Percentiles rank a stretch among this genome's conserved stretches.
phyloP scores from a whole-genome alignment of 768 basidiomycete genomes.

The Mycena pura region DNA sequence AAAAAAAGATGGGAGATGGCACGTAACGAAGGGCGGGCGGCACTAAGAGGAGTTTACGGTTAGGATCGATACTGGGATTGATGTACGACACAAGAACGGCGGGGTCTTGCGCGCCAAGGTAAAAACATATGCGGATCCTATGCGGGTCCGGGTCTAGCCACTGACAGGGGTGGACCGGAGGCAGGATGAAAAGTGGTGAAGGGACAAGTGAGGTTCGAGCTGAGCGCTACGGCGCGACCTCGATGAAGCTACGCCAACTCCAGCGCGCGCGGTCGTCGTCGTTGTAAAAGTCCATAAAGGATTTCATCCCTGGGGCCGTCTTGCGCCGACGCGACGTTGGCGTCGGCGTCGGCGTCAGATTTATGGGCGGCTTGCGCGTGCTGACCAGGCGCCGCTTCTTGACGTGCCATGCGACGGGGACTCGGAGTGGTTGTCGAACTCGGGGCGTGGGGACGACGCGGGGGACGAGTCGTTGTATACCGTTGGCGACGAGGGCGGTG shows the following conservation, averaged over 20 bases:
- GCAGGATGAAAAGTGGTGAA: background rate
- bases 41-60: slow-evolving; percentile 12
- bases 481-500: slow-evolving; percentile 42
- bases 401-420: no score
- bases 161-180: slow-evolving; percentile 7
- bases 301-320: slow-evolving; percentile 52
- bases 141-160: slow-evolving; percentile 17
- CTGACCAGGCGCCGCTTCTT: no score
- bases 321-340: slow-evolving; percentile 39
- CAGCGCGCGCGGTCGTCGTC: slow-evolving; percentile 45
- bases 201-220: no score
- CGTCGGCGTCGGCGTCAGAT: no score
- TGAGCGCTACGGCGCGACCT: slow-evolving; percentile 36
- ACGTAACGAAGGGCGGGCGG: background rate
- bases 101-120: slow-evolving; percentile 7
- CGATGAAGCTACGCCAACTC: slow-evolving; percentile 57
- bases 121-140: no score
- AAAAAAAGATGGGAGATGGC: background rate
- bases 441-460: slow-evolving; percentile 53
- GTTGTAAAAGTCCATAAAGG: slow-evolving; percentile 54
- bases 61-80: slow-evolving; percentile 7
- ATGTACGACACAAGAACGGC: background rate
- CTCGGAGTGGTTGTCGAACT: no score
- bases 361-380: slow-evolving; percentile 1
- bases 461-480: slow-evolving; percentile 51